A percentile compares a stretch with the other conserved stretches of the same genome.
Conservation (phyloP, 2,329 filamentous ascomycete genomes). For the Colletotrichum magnum region DNA sequence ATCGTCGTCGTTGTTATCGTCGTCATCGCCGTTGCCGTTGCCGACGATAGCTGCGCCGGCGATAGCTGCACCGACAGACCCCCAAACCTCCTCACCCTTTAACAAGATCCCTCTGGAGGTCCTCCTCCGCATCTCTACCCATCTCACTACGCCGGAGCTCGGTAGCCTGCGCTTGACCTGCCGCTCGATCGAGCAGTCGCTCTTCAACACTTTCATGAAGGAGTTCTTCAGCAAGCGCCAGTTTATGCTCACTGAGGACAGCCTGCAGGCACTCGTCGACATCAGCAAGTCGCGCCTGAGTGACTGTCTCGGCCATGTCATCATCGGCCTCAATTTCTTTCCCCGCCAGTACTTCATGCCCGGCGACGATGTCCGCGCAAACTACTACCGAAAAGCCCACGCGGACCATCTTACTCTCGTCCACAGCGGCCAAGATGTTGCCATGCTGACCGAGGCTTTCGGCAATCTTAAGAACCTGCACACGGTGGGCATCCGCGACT, state of each 20-base stretch:
- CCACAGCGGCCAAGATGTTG: conserved; percentile 61
- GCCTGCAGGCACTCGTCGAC: conserved; percentile 67
- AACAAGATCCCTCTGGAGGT: conserved; percentile 70
- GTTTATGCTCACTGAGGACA: conserved; percentile 73
- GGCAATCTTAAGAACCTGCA: conserved; percentile 66
- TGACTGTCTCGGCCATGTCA: conserved; percentile 58
- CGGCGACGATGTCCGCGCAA: conserved; percentile 34
- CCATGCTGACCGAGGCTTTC: conserved; percentile 71
- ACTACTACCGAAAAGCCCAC: conserved; percentile 41
- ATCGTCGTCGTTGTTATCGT: neutral
- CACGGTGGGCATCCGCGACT: conserved; percentile 72
- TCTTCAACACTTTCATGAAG: conserved; percentile 69
- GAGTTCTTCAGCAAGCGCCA: conserved; percentile 78
- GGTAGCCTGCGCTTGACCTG: conserved; percentile 68
- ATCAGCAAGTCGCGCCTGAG: conserved; percentile 64
- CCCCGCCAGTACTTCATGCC: conserved; percentile 29
- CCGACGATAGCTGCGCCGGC: neutral
- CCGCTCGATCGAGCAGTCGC: conserved; percentile 65
- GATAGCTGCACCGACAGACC: neutral
- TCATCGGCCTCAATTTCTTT: conserved; percentile 61
- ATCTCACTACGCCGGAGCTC: conserved; percentile 70
- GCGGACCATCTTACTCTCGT: conserved; percentile 50
- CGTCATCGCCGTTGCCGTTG: too few species aligned
- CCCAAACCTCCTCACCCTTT: conserved; percentile 41
- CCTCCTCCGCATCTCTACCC: conserved; percentile 66